phyloP scores from a whole-genome alignment of 768 basidiomycete genomes.

The Naganishia antarctica region DNA sequence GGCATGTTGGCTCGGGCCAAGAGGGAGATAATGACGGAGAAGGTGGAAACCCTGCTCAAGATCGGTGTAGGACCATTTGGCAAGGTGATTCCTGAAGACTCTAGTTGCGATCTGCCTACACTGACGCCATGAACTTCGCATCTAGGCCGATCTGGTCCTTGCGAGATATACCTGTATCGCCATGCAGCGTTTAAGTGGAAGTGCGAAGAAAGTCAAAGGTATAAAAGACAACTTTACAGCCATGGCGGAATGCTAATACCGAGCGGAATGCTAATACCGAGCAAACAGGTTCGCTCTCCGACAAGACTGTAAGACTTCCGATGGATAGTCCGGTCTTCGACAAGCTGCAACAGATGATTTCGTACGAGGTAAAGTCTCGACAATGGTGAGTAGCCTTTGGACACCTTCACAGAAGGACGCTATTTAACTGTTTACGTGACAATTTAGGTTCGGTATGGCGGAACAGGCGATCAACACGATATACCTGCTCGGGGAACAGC shows the following conservation, averaged over 20 bases:
- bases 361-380: constrained; percentile 71
- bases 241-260: no score
- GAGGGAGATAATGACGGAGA: constrained; percentile 69
- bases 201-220: constrained; percentile 96
- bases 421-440: neutral
- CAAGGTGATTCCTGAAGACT: constrained; percentile 56
- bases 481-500: constrained; percentile 88
- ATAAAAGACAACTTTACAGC: constrained; percentile 21
- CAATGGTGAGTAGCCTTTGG: constrained; percentile 68
- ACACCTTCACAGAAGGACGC: no score
- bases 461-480: constrained; percentile 96
- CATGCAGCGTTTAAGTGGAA: constrained; percentile 84
- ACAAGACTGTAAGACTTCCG: constrained; percentile 76
- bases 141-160: constrained; percentile 75
- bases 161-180: constrained; percentile 92
- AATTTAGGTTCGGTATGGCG: constrained; percentile 70
- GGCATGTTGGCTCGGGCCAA: constrained; percentile 91
- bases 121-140: neutral
- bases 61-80: constrained; percentile 80
- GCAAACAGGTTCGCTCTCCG: constrained; percentile 68
- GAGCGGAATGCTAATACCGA: constrained; percentile 11
- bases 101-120: neutral
- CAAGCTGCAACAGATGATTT: constrained; percentile 73
- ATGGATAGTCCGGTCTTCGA: constrained; percentile 84
- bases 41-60: constrained; percentile 75